Evolutionary conservation across 2,329 filamentous ascomycete genomes (phyloP), one percentile per base, ranked within the genome.

Genomic region (Xylaria sp.): DNA sequence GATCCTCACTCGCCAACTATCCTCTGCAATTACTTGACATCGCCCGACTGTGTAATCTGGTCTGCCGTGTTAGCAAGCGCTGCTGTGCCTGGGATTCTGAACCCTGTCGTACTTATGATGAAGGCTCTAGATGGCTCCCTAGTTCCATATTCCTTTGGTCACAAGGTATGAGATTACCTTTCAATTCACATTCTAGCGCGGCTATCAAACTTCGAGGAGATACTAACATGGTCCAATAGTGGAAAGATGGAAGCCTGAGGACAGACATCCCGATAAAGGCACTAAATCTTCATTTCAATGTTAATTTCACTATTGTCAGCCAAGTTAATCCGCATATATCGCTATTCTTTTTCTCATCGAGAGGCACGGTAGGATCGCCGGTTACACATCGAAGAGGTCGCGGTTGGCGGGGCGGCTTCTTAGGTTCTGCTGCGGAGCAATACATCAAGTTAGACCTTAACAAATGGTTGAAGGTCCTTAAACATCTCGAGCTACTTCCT

Each of bases 321-420:
- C 87, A 94, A 81, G 95, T 97, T 55, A 99, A 99, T 78, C 96
- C 96, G 1, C 96, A 99, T 78, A 95, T 99, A 79, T 98, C 97
- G 75, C 89, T 98, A 31, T 99, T 99, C 85, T 98, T 99, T 86
- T 99, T 98, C 84, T 96, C 92, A 33, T 97, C 94, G 0, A 88
- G 96, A 36, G 96, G 96, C 13, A 91, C 92, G 0, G 95, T 98
- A 10, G 96, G 96, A 5, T 90, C 93, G 59, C 96, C 96, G 10
- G 96, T 98, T 20, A 97, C 94, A 0, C 96, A 99, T 79, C 92
- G 96, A 61, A 91, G 91, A 73, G 96, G 96, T 5, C 91, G 94
- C 53, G 96, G 96, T 63, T 99, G 96, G 96, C 90, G 96, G 60
- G 96, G 96, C 44, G 96, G 96, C 1, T 99, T 97, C 80, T 85